Evolutionary conservation across 1,284 basidiomycete species (phyloP).

Genomic region (Cryptococcus floricola): DNA sequence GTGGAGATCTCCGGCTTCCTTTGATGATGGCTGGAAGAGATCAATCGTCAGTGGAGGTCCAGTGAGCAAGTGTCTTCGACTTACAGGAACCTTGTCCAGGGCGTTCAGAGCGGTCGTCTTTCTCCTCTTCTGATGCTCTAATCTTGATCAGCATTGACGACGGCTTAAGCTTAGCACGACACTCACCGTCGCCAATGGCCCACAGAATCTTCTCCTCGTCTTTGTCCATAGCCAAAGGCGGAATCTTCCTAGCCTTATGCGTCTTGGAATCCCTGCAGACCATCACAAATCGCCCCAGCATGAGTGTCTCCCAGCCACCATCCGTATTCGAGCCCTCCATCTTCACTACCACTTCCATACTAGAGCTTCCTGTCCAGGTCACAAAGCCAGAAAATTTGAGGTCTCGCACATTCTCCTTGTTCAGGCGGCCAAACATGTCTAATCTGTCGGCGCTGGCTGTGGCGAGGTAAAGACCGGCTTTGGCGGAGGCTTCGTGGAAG

Average conservation of each 20-base stretch:
- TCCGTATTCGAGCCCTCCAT: conserved; percentile 60
- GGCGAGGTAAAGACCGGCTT: conserved; percentile 71
- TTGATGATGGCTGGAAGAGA: conserved; percentile 55
- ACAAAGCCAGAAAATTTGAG: conserved; percentile 72
- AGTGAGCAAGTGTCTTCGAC: conserved; percentile 1
- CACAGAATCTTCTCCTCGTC: conserved; percentile 63
- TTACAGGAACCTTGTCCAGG: conserved; percentile 61
- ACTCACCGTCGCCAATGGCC: conserved; percentile 64
- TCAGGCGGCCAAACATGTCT: conserved; percentile 47
- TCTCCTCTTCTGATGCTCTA: conserved; percentile 58
- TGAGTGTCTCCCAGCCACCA: conserved; percentile 56
- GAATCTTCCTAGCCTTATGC: conserved; percentile 63
- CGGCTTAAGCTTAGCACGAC: not conserved
- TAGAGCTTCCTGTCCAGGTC: conserved; percentile 69
- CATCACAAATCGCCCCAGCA: conserved; percentile 68
- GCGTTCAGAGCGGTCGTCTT: conserved; percentile 57
- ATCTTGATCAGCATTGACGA: conserved; percentile 26
- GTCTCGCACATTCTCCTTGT: conserved; percentile 55
- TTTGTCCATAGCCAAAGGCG: conserved; percentile 60
- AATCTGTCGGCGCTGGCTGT: conserved; percentile 72
- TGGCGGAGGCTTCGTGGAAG: conserved; percentile 56
- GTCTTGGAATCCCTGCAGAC: conserved; percentile 70
- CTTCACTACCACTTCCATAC: conserved; percentile 76
- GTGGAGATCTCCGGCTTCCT: conserved; percentile 66
- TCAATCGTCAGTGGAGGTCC: not conserved